Percentiles rank a stretch among this genome's conserved stretches.
Conservation (phyloP, 805 yeast species). For the Saitoella complicata region DNA sequence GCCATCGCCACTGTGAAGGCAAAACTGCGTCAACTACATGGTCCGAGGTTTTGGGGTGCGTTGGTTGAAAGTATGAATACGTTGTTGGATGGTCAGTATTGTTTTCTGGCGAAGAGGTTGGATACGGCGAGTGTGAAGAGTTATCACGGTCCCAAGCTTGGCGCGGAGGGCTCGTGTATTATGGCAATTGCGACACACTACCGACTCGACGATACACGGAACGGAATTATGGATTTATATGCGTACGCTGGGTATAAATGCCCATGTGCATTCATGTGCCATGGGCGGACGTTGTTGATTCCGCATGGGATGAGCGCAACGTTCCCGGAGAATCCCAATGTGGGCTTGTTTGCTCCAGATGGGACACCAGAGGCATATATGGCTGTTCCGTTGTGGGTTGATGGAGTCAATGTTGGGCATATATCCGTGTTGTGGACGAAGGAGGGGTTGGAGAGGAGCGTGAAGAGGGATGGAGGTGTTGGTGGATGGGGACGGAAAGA, state of each 20-base stretch:
- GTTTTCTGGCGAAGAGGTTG: not conserved
- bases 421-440: not conserved
- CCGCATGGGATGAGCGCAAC: not conserved
- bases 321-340: not conserved
- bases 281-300: not conserved
- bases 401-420: not conserved
- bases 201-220: not conserved
- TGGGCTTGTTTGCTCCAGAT: not conserved
- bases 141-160: not conserved
- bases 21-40: no score
- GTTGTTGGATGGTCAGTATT: not conserved
- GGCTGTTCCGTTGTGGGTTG: not conserved
- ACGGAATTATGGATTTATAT: not conserved
- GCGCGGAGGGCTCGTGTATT: not conserved
- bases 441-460: not conserved
- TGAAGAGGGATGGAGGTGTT: not conserved
- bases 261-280: not conserved
- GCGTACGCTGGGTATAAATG: not conserved
- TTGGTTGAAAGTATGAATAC: not conserved
- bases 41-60: not conserved
- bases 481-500: not conserved
- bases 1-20: no score
- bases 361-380: not conserved
- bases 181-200: not conserved
- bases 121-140: not conserved